Base-by-base conservation (phyloP, 805 yeast species). In the Teunomyces cretensis region DNA sequence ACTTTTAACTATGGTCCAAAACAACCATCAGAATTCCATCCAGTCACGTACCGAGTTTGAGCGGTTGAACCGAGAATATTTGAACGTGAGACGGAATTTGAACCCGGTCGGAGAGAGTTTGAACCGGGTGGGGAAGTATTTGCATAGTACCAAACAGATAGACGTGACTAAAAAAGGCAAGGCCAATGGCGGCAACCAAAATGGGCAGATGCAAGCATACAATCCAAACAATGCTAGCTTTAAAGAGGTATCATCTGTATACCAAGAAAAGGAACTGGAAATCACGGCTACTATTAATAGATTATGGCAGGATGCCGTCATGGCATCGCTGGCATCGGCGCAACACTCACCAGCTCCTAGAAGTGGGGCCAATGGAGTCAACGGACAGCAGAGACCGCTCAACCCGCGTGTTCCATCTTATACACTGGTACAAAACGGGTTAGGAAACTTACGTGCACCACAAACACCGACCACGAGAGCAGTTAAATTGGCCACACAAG, bases 1-100 rank as follows among this genome's bases (percentile, higher is more conserved):
- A 14, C 48, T 64, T 19, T 48, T 65, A 12, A 35, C 51, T 41
- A 53, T 57, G 60, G 57, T 56, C 6, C 74, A 64, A 40, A 58
- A 42, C 38, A 64, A 64, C 17, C 67, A 58, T 38, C 68, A 61
- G 57, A 76, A 76, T 35, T 75, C 81, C 6, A 77, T 83, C 15
- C 84, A 79, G 49, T 74, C 80, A 6, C 75, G 88, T 52, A 76
- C 88, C n/a, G 94, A 86, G 57, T 86, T 81, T 57, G 96, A 88
- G 60, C 74, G 88, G 49, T 75, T 86, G 27, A 80, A 90, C 11
- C 73, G 91, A 49, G 96, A 88, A 56, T 86, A 82, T 51, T 68
- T 82, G 35, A 84, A 79, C 52, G 83, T 86, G 0, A 68, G 90
- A 56, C 72, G 94, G 48, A 79, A 83, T 61, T 67, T 70, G 32